Percentiles rank a stretch among this genome's conserved stretches.
These are phyloP conservation scores for Penicillium sp. DNA, from an alignment of 2,329 filamentous ascomycete species.

Conservation along the genomic window DNA sequence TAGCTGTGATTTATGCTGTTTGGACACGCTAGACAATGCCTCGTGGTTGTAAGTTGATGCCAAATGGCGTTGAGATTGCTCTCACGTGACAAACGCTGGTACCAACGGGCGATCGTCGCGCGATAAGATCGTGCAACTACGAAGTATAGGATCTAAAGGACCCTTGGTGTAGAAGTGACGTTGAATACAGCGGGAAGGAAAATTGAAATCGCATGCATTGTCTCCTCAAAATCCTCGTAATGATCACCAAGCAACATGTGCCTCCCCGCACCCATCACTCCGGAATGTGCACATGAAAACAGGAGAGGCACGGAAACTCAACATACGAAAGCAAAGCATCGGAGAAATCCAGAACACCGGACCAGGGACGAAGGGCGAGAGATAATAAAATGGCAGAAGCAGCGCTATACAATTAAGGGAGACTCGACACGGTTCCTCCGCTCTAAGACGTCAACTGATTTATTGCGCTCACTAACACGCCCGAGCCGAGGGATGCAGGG, in stretches of 20 bases:
- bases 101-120: slow-evolving; percentile 21
- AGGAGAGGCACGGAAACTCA: slow-evolving; percentile 6
- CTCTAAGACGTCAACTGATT: slow-evolving; percentile 28
- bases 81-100: slow-evolving; percentile 25
- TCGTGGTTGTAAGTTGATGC: neutral
- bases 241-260: slow-evolving; percentile 12
- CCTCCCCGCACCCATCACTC: slow-evolving; percentile 22
- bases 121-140: neutral
- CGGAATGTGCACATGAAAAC: slow-evolving; percentile 20
- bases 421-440: slow-evolving; percentile 19
- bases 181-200: no score
- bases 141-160: no score
- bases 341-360: slow-evolving; percentile 20
- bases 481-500: slow-evolving; percentile 29
- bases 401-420: slow-evolving; percentile 29
- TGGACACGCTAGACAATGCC: neutral
- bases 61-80: slow-evolving; percentile 4
- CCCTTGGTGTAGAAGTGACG: no score
- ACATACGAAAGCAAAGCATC: slow-evolving; percentile 2
- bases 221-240: slow-evolving; percentile 11
- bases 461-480: slow-evolving; percentile 31
- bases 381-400: slow-evolving; percentile 45
- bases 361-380: slow-evolving; percentile 12
- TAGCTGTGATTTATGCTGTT: neutral
- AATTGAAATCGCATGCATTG: slow-evolving; percentile 16